These are phyloP conservation scores for Platismatia glauca DNA, from an alignment of 495 filamentous ascomycete species.

Conservation along the genomic window DNA sequence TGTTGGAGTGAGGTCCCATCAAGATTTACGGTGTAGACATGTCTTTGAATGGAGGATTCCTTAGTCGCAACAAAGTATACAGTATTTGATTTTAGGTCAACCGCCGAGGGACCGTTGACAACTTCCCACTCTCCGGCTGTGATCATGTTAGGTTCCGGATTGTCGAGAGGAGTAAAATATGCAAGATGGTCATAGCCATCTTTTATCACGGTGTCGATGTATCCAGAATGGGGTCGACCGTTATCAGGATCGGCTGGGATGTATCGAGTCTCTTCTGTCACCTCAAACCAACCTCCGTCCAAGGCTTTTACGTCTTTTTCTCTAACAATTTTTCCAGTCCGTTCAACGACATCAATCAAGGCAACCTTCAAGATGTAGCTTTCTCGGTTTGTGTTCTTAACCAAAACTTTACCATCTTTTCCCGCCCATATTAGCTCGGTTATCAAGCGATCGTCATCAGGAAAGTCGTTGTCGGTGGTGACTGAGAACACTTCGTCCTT, in stretches of 20 bases:
- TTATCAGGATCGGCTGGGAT: slow-evolving; percentile 76
- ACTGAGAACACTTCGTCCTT: slow-evolving; percentile 72
- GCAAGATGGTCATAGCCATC: slow-evolving; percentile 84
- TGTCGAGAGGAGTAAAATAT: slow-evolving; percentile 90
- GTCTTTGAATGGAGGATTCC: slow-evolving; percentile 76
- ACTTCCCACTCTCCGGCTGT: slow-evolving; percentile 93
- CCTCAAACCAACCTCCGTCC: slow-evolving; percentile 96
- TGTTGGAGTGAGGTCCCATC: slow-evolving; percentile 61
- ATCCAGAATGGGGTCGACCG: slow-evolving; percentile 73
- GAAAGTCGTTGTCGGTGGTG: slow-evolving; percentile 66
- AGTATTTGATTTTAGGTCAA: slow-evolving; percentile 74
- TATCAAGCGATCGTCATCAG: slow-evolving; percentile 75
- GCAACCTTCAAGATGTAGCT: slow-evolving; percentile 83
- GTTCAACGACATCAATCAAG: slow-evolving; percentile 66
- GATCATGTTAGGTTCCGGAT: slow-evolving; percentile 66
- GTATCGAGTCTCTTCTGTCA: slow-evolving; percentile 75
- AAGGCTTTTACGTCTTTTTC: slow-evolving; percentile 66
- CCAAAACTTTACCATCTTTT: slow-evolving; percentile 56
- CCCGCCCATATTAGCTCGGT: slow-evolving; percentile 92
- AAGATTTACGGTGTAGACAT: slow-evolving; percentile 83
- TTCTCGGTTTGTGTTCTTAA: slow-evolving; percentile 89
- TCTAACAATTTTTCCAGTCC: slow-evolving; percentile 72
- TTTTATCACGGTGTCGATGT: slow-evolving; percentile 84
- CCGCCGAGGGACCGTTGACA: slow-evolving; percentile 72
- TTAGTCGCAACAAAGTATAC: slow-evolving; percentile 90